A percentile compares a stretch with the other conserved stretches of the same genome.
phyloP scores from a whole-genome alignment of 2,329 filamentous ascomycete species.

The Teratosphaeria nubilosa region DNA sequence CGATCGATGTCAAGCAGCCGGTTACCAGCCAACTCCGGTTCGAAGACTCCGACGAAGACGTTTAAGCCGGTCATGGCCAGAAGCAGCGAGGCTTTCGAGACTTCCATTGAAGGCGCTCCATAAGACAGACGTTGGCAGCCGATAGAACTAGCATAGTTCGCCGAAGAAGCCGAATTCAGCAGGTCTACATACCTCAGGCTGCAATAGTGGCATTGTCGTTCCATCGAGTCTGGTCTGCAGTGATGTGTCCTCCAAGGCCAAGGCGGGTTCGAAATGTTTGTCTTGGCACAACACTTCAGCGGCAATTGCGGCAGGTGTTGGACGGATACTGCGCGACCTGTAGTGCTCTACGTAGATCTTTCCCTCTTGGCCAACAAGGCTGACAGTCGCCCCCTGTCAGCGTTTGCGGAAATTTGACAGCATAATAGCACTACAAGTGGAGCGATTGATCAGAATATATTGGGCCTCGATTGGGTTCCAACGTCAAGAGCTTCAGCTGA shows the following conservation, averaged over 20 bases:
- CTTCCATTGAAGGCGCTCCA: constrained; percentile 34
- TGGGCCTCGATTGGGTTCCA: no score
- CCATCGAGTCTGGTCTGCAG: no score
- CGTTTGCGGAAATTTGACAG: not conserved
- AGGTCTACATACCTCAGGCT: not conserved
- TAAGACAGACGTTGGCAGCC: not conserved
- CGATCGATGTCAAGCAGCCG: constrained; percentile 32
- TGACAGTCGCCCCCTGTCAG: not conserved
- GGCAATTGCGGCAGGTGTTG: not conserved
- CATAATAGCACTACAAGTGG: not conserved
- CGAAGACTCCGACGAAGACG: constrained; percentile 38
- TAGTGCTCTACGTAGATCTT: not conserved
- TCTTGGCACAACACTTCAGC: not conserved
- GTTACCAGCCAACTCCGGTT: constrained; percentile 35
- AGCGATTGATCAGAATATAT: not conserved
- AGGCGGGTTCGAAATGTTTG: not conserved
- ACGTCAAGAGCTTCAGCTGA: no score
- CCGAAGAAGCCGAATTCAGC: not conserved
- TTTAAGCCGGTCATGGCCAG: constrained; percentile 37
- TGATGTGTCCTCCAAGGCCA: no score
- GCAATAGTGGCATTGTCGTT: no score
- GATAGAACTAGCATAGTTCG: not conserved
- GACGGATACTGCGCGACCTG: no score
- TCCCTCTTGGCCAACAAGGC: not conserved
- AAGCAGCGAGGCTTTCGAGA: constrained; percentile 31